Conservation (phyloP, 345 rosid genomes). For the Lepidium sativum region DNA sequence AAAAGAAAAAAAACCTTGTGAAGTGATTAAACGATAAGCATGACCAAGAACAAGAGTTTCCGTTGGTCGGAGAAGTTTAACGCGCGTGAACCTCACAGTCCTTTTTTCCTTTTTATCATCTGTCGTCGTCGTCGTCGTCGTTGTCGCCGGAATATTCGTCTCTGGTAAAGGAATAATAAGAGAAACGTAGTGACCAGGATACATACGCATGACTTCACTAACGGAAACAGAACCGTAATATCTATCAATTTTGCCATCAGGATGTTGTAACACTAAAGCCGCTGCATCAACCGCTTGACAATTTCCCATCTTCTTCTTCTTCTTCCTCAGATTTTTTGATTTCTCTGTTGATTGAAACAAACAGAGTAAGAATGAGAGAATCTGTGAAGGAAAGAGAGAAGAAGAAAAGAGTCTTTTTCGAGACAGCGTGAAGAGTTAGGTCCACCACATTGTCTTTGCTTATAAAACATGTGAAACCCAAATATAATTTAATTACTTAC, state of each 20-base stretch:
- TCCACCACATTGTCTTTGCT: constrained; percentile 26
- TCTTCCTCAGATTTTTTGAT: not conserved
- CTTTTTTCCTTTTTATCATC: constrained; percentile 11
- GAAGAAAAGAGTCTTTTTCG: constrained; percentile 46
- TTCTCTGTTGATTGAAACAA: no score
- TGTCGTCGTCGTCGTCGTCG: not conserved
- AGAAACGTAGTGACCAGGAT: constrained; percentile 96
- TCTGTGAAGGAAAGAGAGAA: no score
- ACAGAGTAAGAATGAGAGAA: no score
- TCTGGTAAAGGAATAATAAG: constrained; percentile 81
- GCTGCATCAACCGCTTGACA: constrained; percentile 98
- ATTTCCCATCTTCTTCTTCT: constrained; percentile 55
- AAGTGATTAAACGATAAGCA: constrained; percentile 87
- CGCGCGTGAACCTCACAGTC: constrained; percentile 53
- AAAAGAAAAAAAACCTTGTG: constrained; percentile 50
- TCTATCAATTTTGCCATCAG: constrained; percentile 74
- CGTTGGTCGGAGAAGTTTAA: constrained; percentile 79
- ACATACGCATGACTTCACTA: constrained; percentile 64
- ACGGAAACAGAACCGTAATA: constrained; percentile 59
- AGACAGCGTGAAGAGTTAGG: constrained; percentile 42
- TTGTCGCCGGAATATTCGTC: constrained; percentile 12
- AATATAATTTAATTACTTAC: not conserved
- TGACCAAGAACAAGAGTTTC: constrained; percentile 87
- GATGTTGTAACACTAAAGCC: constrained; percentile 86
- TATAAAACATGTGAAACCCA: constrained; percentile 25